Conservation (phyloP, 108 stramenopile species). For the Skeletonema costatum region DNA sequence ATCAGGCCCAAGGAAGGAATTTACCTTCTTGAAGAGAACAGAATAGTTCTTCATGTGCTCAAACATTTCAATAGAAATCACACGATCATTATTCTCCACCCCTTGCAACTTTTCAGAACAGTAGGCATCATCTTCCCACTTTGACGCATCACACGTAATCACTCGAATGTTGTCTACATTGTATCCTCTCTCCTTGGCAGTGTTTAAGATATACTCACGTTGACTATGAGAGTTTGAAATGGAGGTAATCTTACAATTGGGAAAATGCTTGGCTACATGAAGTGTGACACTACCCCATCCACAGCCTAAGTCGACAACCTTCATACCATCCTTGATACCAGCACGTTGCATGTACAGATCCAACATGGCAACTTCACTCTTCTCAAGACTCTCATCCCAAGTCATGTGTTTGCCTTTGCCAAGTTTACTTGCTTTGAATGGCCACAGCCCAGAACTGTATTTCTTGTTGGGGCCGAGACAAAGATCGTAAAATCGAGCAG, state of each 20-base stretch:
- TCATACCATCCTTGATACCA: conserved; percentile 86
- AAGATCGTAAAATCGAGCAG: conserved; percentile 87
- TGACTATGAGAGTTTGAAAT: conserved; percentile 91
- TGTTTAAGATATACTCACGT: conserved; percentile 84
- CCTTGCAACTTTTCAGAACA: conserved; percentile 64
- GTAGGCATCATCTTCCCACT: conserved; percentile 36
- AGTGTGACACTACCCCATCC: conserved; percentile 97
- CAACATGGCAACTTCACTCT: conserved; percentile 89
- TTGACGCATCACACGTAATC: conserved; percentile 83
- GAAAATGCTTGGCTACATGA: conserved; percentile 59
- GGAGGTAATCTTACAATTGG: conserved; percentile 69
- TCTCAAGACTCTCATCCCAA: conserved; percentile 48
- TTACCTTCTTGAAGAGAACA: conserved; percentile 75
- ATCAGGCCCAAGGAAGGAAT: conserved; percentile 72
- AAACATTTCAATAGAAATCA: conserved; percentile 94
- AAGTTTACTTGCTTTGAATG: conserved; percentile 47
- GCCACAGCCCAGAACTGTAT: conserved; percentile 90
- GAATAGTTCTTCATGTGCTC: conserved; percentile 99
- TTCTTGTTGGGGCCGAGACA: conserved; percentile 92
- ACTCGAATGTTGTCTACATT: conserved; percentile 81
- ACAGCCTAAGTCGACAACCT: conserved; percentile 80
- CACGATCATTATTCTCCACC: conserved; percentile 79
- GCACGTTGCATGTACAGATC: conserved; percentile 88
- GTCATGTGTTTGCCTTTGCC: conserved; percentile 29
- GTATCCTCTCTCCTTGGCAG: conserved; percentile 79